Base-by-base conservation (phyloP, 352 stramenopile species). In the Phytopythium oedochilum region DNA sequence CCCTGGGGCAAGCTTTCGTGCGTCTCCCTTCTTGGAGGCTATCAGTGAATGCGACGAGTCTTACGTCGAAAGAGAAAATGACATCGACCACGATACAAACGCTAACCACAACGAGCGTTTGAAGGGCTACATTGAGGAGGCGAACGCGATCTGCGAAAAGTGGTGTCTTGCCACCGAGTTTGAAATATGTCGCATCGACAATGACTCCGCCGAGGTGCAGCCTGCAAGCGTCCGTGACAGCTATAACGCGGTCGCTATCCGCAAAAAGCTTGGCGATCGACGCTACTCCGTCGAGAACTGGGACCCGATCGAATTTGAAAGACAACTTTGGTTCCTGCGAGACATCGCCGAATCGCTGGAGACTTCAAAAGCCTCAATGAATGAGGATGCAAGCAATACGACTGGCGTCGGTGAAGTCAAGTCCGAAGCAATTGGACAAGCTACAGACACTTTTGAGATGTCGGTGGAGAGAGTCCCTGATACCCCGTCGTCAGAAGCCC, bases 81-180 rank as follows among this genome's bases (percentile, higher is more conserved):
- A 43, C 18, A 23, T 22, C 18, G 17, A 6, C 9, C 5, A 3
- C 18, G 15, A 25, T 5, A n/a, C 18, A 43, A 25, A 12, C 18
- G 5, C 22, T 31, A 9, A 18, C 40, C 22, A 46, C 23, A 22
- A 46, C 40, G 40, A 6, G 22, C 29, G n/a, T 14, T 14, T 53
- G 46, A 4, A 53, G 14, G 26, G 25, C 6, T 42, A 53, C 9
- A 64, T 89, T 5, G 55, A 68, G 1, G 78, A 87, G 64, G 81
- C 81, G 0, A 92, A 89, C 38, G 52, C 54, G 12, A 81, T 92
- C 42, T 88, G 72, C 40, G 53, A 64, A 1, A 73, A 81, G 34
- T 86, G 66, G 73, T 49, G 74, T 3, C 52, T 90, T 17, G 66
- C 70, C 34, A 86, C 75, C 44, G 68, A 74, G 23, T 83, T 85